Conservation (phyloP, 1,284 basidiomycete species). For the Cryptococcus sp. region DNA sequence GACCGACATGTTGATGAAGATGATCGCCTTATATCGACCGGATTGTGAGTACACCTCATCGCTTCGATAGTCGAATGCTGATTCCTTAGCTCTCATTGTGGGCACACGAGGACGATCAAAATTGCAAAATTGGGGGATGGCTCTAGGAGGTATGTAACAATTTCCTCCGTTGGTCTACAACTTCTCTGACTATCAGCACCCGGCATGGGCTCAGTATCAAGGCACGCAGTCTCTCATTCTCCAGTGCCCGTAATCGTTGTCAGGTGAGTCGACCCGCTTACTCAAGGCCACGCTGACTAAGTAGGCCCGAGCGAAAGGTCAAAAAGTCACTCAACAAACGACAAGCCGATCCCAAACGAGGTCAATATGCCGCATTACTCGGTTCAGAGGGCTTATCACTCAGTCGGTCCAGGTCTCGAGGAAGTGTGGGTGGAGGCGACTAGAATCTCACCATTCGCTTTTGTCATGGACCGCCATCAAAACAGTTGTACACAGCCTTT, state of each 20-base stretch:
- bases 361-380: constrained; percentile 56
- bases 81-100: constrained; percentile 64
- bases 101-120: constrained; percentile 74
- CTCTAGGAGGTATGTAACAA: constrained; percentile 51
- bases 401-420: constrained; percentile 36
- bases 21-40: constrained; percentile 92
- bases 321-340: constrained; percentile 75
- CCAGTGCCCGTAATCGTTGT: constrained; percentile 91
- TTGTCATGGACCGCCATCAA: too few relatives aligned
- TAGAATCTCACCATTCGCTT: too few relatives aligned
- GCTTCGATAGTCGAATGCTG: too few relatives aligned
- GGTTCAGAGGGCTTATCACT: constrained; percentile 37
- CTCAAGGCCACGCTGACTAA: not conserved
- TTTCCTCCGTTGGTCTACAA: constrained; percentile 11
- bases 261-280: constrained; percentile 32
- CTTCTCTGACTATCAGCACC: constrained; percentile 46
- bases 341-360: constrained; percentile 75
- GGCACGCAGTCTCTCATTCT: constrained; percentile 79
- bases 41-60: constrained; percentile 57
- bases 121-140: constrained; percentile 58
- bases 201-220: constrained; percentile 52
- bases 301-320: constrained; percentile 75
- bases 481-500: too few relatives aligned
- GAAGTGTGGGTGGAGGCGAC: constrained; percentile 13
- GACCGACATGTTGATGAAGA: constrained; percentile 79